Conservation (phyloP, 495 filamentous ascomycete species). For the Penicillium paxilli region DNA sequence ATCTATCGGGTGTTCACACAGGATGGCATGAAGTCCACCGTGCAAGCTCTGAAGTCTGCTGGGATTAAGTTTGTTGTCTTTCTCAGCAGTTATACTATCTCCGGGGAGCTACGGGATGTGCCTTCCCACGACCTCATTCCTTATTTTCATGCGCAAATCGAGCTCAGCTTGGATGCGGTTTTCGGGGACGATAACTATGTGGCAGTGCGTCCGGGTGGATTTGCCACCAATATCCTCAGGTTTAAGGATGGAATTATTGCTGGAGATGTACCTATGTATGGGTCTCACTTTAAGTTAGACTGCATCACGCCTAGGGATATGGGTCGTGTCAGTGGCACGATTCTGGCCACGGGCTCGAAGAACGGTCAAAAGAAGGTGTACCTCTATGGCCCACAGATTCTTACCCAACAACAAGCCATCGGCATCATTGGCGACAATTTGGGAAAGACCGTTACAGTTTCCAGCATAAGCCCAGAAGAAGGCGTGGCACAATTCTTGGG, state of each 20-base stretch:
- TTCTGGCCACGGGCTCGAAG: slow-evolving; percentile 21
- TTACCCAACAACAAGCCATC: slow-evolving; percentile 13
- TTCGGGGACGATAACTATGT: slow-evolving; percentile 25
- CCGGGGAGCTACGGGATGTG: slow-evolving; percentile 17
- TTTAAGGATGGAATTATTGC: slow-evolving; percentile 14
- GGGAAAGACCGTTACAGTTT: slow-evolving; percentile 23
- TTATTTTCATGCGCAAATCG: slow-evolving; percentile 31
- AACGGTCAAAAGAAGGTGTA: slow-evolving; percentile 14
- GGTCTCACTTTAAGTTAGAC: slow-evolving; percentile 20
- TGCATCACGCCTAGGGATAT: slow-evolving; percentile 32
- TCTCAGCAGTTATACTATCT: slow-evolving; percentile 24
- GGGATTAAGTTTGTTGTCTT: slow-evolving; percentile 32
- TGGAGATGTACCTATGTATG: slow-evolving; percentile 20
- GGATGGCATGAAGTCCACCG: slow-evolving; percentile 26
- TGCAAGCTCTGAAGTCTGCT: slow-evolving; percentile 25
- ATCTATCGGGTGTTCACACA: slow-evolving; percentile 24
- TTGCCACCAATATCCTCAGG: slow-evolving; percentile 24
- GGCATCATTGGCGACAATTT: slow-evolving; percentile 15
- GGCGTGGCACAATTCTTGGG: slow-evolving; percentile 7
- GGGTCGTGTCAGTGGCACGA: slow-evolving; percentile 23
- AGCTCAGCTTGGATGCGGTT: slow-evolving; percentile 26
- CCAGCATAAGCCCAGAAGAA: slow-evolving; percentile 15
- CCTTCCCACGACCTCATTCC: slow-evolving; percentile 14
- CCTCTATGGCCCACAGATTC: slow-evolving; percentile 23
- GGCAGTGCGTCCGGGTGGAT: slow-evolving; percentile 25